Base-by-base conservation (phyloP, 495 filamentous ascomycete genomes). In the Barbatosphaeria neglecta region DNA sequence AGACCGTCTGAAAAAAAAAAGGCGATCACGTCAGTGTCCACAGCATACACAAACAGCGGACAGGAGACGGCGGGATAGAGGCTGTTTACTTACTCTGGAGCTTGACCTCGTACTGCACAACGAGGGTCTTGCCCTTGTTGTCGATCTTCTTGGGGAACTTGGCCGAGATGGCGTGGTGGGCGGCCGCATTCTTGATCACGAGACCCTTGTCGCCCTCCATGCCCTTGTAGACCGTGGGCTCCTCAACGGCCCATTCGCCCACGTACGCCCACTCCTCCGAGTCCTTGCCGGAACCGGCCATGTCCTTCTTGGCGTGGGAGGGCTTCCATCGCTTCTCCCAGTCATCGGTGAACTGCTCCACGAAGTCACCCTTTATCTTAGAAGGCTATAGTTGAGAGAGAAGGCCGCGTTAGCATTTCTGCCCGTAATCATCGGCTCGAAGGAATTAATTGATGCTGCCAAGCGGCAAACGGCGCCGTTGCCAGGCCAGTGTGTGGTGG, bases 51-150 rank as follows among this genome's bases (percentile, higher is more conserved):
- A n/a, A n/a, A n/a, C n/a, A n/a, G n/a, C n/a, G n/a, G n/a, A n/a
- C n/a, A n/a, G n/a, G n/a, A n/a, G n/a, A n/a, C 37, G 27, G 17
- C 37, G 28, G 41, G 23, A 35, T 1, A 23, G 24, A 10, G 41
- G 43, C 48, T 22, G 18, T 41, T 35, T 18, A 78, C 84, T 63
- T 74, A 93, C 87, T 89, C 69, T 99, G 93, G 52, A 95, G 84
- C 81, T 99, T 97, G 59, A 99, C 93, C 66, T 99, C 93, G 59
- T 99, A 99, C 69, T 99, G 93, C 43, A 97, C 89, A 47, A 99
- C 93, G 41, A 99, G 74, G 43, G 85, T 82, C 77, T 97, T 94
- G 62, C 80, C 87, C 80, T 92, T 97, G 74, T 92, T 92, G 66
- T 96, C 84, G 58, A 99, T 84, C 69, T 84, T 84, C 79, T 94